Evolutionary conservation across 306 rosid species (phyloP).

Genomic region (Adenanthera pavonina): DNA sequence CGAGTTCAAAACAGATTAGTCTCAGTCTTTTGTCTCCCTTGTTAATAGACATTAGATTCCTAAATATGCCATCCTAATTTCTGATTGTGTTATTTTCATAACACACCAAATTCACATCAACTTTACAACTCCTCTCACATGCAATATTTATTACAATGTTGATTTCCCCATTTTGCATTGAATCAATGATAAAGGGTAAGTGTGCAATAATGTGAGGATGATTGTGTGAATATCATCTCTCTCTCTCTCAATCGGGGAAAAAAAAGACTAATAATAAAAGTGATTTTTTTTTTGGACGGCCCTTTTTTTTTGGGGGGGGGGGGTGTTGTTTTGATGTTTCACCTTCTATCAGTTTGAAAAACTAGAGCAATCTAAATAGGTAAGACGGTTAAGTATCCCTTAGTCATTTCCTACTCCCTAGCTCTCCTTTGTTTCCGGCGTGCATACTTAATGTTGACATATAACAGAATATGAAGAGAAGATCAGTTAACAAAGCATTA

Average conservation of each 20-base stretch:
- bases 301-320: neutral
- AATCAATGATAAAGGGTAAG: neutral
- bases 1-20: too few relatives aligned
- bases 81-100: neutral
- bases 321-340: neutral
- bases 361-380: neutral
- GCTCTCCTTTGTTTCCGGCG: neutral
- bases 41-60: neutral
- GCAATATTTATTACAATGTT: neutral
- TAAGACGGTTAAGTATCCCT: neutral
- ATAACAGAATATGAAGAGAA: neutral
- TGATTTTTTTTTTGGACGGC: neutral
- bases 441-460: neutral
- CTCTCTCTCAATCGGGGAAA: neutral
- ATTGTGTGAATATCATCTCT: neutral
- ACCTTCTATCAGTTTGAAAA: neutral
- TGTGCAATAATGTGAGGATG: neutral
- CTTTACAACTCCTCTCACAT: neutral
- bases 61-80: neutral
- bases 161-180: neutral
- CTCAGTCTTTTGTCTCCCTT: neutral
- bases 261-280: neutral
- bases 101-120: neutral
- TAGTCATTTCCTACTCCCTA: neutral
- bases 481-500: neutral